Evolutionary conservation across 805 yeast genomes (phyloP), one percentile per base, ranked within the genome.

Genomic region (Ogataea parapolymorpha): DNA sequence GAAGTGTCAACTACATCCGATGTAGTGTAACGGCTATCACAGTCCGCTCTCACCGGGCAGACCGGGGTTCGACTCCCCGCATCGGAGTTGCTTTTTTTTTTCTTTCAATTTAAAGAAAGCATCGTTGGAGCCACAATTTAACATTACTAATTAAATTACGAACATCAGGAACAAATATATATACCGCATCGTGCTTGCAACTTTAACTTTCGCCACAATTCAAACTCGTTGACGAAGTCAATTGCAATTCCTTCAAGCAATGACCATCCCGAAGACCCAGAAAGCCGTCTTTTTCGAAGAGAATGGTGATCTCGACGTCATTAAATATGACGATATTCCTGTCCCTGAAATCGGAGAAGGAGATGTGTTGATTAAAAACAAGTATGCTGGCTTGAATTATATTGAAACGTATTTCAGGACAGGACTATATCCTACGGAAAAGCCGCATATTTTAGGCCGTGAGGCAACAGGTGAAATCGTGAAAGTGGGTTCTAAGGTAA

Each of bases 341-440:
- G 75, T 81, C 5, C 95, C 95, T 3, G 58, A 64, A 32, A 68
- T 82, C 38, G 58, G 65, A 5, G 71, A 68, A 3, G 68, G 72
- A 38, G 86, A 87, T 45, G 58, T 90, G 9, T 67, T 90, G 35
- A 70, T 90, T 56, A 82, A 83, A 63, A 85, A 84, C 70, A 71
- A 68, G 41, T 88, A 76, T 52, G 72, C 89, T 10, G 98, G 98
- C 25, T 67, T 88, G 54, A 88, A 88, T 54, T 85, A 76, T 67
- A 83, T 88, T 49, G 97, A 90, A 55, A 70, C 79, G 4, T 90
- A 89, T 64, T 86, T 85, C 68, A 75, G 96, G 56, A 74, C 67
- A 37, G 96, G 96, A 4, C 54, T 83, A 5, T 90, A 90, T 56
- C 84, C 86, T 6, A 54, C 69, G 11, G 55, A 64, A 22, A 58